phyloP scores from a whole-genome alignment of 306 rosid species.

The Pterocarpus santalinus region DNA sequence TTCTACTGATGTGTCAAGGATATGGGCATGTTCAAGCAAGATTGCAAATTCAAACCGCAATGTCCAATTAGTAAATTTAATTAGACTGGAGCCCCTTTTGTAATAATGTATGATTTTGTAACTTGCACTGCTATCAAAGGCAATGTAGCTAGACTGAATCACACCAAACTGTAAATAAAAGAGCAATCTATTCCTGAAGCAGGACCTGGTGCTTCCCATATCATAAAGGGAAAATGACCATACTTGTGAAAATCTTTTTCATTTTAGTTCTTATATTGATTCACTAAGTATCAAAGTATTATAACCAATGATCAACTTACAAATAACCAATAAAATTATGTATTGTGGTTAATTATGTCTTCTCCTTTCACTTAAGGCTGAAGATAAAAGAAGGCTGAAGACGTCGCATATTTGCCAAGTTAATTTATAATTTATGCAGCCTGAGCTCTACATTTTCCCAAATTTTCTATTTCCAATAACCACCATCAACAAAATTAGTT shows the following conservation, averaged over 20 bases:
- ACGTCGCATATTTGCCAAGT: slow-evolving; percentile 1
- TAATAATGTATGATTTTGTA: slow-evolving; percentile 19
- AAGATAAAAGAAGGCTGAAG: background rate
- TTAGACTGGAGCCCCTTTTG: slow-evolving; percentile 9
- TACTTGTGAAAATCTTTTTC: background rate
- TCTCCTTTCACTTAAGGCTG: background rate
- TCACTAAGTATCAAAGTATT: background rate
- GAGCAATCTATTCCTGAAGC: slow-evolving; percentile 23
- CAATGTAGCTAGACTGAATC: background rate
- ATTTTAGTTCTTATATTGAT: background rate
- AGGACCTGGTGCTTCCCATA: slow-evolving; percentile 19
- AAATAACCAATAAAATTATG: background rate
- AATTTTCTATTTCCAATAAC: slow-evolving; percentile 1
- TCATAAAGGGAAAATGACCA: slow-evolving; percentile 17
- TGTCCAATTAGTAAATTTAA: slow-evolving; percentile 8
- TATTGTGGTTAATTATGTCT: background rate
- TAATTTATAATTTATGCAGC: slow-evolving; percentile 32
- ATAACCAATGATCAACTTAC: background rate
- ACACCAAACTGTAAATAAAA: slow-evolving; percentile 4
- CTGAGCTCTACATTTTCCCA: slow-evolving; percentile 24
- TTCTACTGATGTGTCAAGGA: slow-evolving; percentile 26
- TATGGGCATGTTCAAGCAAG: slow-evolving; percentile 18
- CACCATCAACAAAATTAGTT: slow-evolving; percentile 14
- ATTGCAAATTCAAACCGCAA: slow-evolving; percentile 18
- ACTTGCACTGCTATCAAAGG: slow-evolving; percentile 29